Conservation (phyloP, 331 rosid genomes). For the Cydonia oblonga region DNA sequence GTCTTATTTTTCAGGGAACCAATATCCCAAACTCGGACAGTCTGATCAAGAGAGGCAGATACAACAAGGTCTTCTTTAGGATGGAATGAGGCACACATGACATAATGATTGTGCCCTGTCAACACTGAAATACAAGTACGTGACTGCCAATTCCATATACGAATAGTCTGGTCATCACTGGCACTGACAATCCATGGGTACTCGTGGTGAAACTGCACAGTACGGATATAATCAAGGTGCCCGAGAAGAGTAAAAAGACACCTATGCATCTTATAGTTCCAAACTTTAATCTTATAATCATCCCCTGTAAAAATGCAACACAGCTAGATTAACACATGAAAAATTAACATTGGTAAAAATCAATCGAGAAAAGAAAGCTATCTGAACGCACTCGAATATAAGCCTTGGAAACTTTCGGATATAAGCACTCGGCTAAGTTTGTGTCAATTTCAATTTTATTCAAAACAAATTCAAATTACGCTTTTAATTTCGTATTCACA, state of each 20-base stretch:
- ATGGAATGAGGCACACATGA: constrained; percentile 94
- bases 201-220: constrained; percentile 94
- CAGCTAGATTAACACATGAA: background rate
- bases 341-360: background rate
- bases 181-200: constrained; percentile 98
- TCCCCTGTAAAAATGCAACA: constrained; percentile 54
- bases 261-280: constrained; percentile 96
- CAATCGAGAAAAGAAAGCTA: background rate
- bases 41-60: constrained; percentile 95
- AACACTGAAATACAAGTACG: constrained; percentile 92
- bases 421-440: background rate
- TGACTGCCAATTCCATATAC: constrained; percentile 99
- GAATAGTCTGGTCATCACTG: constrained; percentile 97
- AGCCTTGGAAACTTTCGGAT: background rate
- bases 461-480: background rate
- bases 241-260: constrained; percentile 94
- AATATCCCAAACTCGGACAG: constrained; percentile 98
- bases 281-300: constrained; percentile 94
- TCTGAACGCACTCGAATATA: too few species aligned
- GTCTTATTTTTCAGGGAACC: constrained; percentile 87
- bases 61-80: constrained; percentile 91
- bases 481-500: background rate
- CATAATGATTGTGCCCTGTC: constrained; percentile 97
- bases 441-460: background rate
- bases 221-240: constrained; percentile 93